A percentile compares a stretch with the other conserved stretches of the same genome.
Evolutionary conservation across 352 stramenopile genomes (phyloP).

Genomic region (Globisporangium radiosum): DNA sequence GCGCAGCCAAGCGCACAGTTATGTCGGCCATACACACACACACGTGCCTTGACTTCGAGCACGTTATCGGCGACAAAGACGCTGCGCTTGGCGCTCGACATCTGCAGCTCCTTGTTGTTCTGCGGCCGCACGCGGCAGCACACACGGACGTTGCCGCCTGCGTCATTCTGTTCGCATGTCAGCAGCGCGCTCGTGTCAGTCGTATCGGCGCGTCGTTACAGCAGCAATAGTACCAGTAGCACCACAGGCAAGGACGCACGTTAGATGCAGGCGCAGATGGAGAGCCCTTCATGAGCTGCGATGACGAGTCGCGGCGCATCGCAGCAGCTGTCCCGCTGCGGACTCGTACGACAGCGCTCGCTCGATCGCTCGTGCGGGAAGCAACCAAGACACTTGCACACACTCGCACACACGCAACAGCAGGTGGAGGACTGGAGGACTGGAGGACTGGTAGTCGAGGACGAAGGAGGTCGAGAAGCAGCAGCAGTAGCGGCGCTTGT

Average conservation of each 20-base stretch:
- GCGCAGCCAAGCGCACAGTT: no score
- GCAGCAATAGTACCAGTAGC: neutral
- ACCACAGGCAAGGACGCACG: neutral
- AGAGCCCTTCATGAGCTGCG: conserved; percentile 4
- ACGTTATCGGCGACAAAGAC: conserved; percentile 42
- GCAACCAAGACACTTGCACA: no score
- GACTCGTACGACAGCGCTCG: no score
- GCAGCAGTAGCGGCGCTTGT: no score
- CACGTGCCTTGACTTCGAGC: conserved; percentile 61
- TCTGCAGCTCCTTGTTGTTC: conserved; percentile 74
- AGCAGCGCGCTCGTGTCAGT: neutral
- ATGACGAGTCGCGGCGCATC: neutral
- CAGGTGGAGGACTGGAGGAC: no score
- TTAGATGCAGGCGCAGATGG: neutral
- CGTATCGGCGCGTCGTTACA: neutral
- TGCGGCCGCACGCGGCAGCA: conserved; percentile 78
- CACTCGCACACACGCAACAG: no score
- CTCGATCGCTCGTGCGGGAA: no score
- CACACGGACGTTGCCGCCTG: conserved; percentile 62
- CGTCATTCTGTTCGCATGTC: conserved; percentile 10
- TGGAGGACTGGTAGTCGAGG: no score
- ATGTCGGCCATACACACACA: no score
- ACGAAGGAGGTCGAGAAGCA: no score
- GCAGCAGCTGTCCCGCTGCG: no score
- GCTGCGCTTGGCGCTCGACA: conserved; percentile 43